Evolutionary conservation across 1,284 basidiomycete species (phyloP).

Genomic region (Dichomitus squalens): DNA sequence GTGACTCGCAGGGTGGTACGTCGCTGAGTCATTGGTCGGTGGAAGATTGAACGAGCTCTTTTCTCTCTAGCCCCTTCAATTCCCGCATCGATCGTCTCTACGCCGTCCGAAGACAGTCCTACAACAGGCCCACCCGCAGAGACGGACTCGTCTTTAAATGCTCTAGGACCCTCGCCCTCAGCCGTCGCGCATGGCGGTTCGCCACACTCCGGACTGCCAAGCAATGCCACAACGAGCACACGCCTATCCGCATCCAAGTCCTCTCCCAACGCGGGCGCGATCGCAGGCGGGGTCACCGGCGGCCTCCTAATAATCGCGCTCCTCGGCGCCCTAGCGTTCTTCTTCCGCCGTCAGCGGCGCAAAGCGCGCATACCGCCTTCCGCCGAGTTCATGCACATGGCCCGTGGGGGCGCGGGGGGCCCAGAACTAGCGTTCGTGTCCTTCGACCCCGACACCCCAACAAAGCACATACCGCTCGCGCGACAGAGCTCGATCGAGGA

Average conservation of each 20-base stretch:
- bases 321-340: neutral
- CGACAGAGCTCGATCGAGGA: slow-evolving; percentile 22
- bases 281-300: slow-evolving; percentile 26
- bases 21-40: no score
- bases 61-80: no score
- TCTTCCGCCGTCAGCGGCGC: slow-evolving; percentile 15
- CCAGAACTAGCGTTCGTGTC: neutral
- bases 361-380: slow-evolving; percentile 21
- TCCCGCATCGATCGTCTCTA: no score
- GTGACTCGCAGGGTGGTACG: no score
- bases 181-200: no score
- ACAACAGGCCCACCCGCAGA: no score
- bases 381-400: slow-evolving; percentile 27
- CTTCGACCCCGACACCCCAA: neutral
- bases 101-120: no score
- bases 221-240: neutral
- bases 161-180: no score
- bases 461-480: slow-evolving; percentile 7
- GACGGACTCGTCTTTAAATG: no score
- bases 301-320: slow-evolving; percentile 14
- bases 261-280: slow-evolving; percentile 13
- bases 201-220: neutral
- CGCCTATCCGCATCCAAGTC: neutral
- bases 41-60: no score
- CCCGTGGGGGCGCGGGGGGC: neutral